Evolutionary conservation across 768 basidiomycete species (phyloP).

Genomic region (button mushroom (Agaricus bisporus)): DNA sequence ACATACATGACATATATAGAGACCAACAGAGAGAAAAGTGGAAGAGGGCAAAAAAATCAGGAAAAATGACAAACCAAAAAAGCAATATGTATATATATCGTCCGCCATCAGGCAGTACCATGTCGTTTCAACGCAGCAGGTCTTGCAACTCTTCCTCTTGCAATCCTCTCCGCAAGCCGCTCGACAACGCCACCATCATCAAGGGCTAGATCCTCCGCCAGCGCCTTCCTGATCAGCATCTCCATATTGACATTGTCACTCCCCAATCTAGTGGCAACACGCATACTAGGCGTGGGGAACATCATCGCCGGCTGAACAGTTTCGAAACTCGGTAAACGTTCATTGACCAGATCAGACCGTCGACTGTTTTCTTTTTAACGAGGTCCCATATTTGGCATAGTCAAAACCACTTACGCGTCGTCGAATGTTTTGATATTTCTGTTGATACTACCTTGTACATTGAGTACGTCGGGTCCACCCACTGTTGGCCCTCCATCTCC

Average conservation of each 20-base stretch:
- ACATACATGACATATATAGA: no score
- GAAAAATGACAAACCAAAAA: background rate
- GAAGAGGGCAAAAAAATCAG: no score
- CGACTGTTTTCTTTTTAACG: slow-evolving; percentile 38
- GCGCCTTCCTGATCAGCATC: slow-evolving; percentile 51
- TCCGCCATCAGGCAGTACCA: slow-evolving; percentile 33
- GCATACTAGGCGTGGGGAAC: slow-evolving; percentile 61
- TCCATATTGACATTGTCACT: slow-evolving; percentile 54
- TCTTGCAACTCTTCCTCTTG: slow-evolving; percentile 43
- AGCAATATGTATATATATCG: no score
- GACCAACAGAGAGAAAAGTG: no score
- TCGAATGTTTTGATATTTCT: slow-evolving; percentile 65
- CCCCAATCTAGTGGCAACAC: slow-evolving; percentile 17
- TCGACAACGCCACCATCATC: slow-evolving; percentile 31
- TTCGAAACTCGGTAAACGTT: slow-evolving; percentile 60
- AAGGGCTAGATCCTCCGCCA: slow-evolving; percentile 49
- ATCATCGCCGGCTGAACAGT: slow-evolving; percentile 25
- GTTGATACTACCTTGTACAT: slow-evolving; percentile 54
- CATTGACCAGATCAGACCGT: slow-evolving; percentile 66
- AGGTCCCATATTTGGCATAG: background rate
- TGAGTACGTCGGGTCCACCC: slow-evolving; percentile 48
- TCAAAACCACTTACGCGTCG: slow-evolving; percentile 53
- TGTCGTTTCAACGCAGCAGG: slow-evolving; percentile 57
- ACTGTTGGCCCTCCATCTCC: slow-evolving; percentile 21
- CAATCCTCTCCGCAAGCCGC: slow-evolving; percentile 49